A percentile compares a stretch with the other conserved stretches of the same genome.
Conservation (phyloP, 1,284 basidiomycete genomes). For the Abortiporus biennis region DNA sequence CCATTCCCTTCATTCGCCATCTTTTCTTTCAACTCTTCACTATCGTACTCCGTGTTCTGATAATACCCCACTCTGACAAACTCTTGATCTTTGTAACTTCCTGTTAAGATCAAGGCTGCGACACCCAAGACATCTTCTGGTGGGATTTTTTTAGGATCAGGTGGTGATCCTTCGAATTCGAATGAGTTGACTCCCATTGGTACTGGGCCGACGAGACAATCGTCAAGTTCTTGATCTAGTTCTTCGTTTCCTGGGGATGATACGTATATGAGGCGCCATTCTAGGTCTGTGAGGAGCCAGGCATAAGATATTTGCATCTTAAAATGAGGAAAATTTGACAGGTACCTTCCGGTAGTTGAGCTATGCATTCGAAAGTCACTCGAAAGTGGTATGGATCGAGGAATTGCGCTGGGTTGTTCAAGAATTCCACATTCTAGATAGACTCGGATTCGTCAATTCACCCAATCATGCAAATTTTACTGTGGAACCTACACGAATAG, state of each 20-base stretch:
- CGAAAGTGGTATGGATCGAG: constrained; percentile 90
- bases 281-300: constrained; percentile 64
- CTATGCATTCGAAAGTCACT: constrained; percentile 98
- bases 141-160: constrained; percentile 72
- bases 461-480: not conserved
- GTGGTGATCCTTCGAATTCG: constrained; percentile 83
- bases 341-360: constrained; percentile 84
- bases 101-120: constrained; percentile 88
- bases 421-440: constrained; percentile 73
- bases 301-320: not conserved
- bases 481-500: constrained; percentile 10
- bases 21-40: constrained; percentile 79
- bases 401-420: constrained; percentile 92
- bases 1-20: constrained; percentile 60
- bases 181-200: constrained; percentile 95
- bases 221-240: constrained; percentile 94
- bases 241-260: constrained; percentile 90
- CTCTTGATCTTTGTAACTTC: constrained; percentile 88
- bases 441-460: not conserved
- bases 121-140: constrained; percentile 83
- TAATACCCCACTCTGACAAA: constrained; percentile 99
- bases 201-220: constrained; percentile 94
- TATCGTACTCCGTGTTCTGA: constrained; percentile 98
- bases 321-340: constrained; percentile 7
- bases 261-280: constrained; percentile 97